A percentile compares a stretch with the other conserved stretches of the same genome.
Conservation (phyloP, 768 basidiomycete species). For the Lentinula lateritia region DNA sequence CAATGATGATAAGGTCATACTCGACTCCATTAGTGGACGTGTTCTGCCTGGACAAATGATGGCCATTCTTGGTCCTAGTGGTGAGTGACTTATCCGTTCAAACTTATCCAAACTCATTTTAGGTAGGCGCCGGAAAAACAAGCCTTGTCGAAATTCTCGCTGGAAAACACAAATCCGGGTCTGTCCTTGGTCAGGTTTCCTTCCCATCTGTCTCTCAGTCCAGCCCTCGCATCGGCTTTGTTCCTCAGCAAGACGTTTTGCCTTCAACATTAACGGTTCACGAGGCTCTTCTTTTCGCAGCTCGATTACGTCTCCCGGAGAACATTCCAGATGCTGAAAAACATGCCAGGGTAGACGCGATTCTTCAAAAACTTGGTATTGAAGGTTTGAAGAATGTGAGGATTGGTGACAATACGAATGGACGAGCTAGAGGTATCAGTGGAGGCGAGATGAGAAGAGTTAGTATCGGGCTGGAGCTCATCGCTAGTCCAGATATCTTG, state of each 20-base stretch:
- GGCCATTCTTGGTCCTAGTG: conserved; percentile 90
- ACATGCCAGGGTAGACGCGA: conserved; percentile 54
- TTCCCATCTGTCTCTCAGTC: conserved; percentile 35
- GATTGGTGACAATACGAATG: conserved; percentile 62
- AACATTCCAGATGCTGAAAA: conserved; percentile 58
- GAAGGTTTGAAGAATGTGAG: conserved; percentile 59
- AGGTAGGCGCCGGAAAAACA: conserved; percentile 77
- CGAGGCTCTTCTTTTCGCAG: conserved; percentile 82
- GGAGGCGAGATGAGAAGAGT: conserved; percentile 91
- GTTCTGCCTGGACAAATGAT: conserved; percentile 82
- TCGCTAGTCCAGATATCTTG: conserved; percentile 78
- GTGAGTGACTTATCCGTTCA: conserved; percentile 26
- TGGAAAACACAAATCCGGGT: conserved; percentile 73
- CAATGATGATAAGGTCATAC: conserved; percentile 54
- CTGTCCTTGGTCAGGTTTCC: conserved; percentile 56
- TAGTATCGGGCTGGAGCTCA: conserved; percentile 85
- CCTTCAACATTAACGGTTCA: conserved; percentile 75
- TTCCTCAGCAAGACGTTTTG: conserved; percentile 82
- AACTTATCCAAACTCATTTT: not conserved
- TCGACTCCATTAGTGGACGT: conserved; percentile 64
- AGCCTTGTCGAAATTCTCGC: conserved; percentile 90
- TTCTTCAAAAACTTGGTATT: conserved; percentile 79
- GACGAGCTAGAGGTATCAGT: conserved; percentile 76
- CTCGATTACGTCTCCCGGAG: conserved; percentile 79
- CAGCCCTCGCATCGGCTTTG: conserved; percentile 57